phyloP scores from a whole-genome alignment of 257 asterid genomes.

The Solanum acaule region DNA sequence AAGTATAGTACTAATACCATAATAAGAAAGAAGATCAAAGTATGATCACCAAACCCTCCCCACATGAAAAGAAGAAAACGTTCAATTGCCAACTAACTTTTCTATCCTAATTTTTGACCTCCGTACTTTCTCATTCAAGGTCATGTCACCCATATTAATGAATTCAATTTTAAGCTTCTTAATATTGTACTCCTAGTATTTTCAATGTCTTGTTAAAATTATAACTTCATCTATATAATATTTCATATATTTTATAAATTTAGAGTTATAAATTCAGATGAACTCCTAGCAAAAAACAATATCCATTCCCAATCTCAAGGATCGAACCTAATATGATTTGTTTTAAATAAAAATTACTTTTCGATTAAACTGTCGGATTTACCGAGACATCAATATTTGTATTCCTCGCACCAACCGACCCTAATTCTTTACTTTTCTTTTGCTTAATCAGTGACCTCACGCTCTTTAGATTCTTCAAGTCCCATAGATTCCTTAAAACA shows the following conservation, averaged over 20 bases:
- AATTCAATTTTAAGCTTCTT: not conserved
- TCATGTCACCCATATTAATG: not conserved
- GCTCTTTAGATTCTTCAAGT: not conserved
- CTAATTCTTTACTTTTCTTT: not conserved
- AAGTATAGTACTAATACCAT: not conserved
- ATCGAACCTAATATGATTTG: not conserved
- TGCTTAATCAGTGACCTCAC: not conserved
- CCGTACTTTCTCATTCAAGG: not conserved
- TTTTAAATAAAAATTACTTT: not conserved
- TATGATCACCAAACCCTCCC: not conserved
- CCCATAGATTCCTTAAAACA: not conserved
- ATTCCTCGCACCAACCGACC: no score
- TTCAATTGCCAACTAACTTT: not conserved
- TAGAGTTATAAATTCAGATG: not conserved
- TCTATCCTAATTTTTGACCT: not conserved
- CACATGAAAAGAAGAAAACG: not conserved
- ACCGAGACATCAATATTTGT: no score
- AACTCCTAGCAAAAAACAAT: not conserved
- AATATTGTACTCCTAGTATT: not conserved
- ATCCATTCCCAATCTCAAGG: not conserved
- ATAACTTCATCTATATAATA: no score
- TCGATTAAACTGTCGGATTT: accelerated
- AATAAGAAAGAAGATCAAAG: not conserved
- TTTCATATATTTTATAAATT: not conserved
- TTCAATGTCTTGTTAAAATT: not conserved